Conservation (phyloP, 805 yeast species). For the Saccharomyces paradoxus region DNA sequence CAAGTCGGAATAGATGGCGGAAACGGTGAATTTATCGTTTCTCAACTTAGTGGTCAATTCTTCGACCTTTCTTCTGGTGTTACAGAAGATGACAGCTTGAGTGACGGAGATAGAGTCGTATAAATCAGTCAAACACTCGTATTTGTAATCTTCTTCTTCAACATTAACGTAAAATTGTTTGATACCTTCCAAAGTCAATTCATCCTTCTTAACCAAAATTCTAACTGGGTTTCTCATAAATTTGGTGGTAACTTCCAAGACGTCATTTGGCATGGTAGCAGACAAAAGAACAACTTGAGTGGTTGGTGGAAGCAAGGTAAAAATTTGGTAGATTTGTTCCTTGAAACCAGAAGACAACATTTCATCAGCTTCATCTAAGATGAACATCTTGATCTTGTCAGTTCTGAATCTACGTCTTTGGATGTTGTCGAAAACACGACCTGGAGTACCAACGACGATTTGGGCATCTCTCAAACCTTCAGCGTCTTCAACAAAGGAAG, state of each 20-base stretch:
- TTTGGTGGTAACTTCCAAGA: slow-evolving; percentile 77
- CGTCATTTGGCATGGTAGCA: slow-evolving; percentile 86
- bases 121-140: slow-evolving; percentile 83
- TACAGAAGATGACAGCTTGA: slow-evolving; percentile 93
- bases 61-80: slow-evolving; percentile 87
- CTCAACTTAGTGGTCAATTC: slow-evolving; percentile 71
- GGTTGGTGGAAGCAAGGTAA: slow-evolving; percentile 65
- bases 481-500: slow-evolving; percentile 73
- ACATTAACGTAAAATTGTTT: slow-evolving; percentile 81
- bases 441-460: slow-evolving; percentile 93
- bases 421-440: slow-evolving; percentile 91
- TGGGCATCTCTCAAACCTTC: slow-evolving; percentile 72
- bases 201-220: slow-evolving; percentile 85
- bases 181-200: slow-evolving; percentile 83
- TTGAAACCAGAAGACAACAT: slow-evolving; percentile 76
- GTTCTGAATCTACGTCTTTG: slow-evolving; percentile 74
- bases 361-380: slow-evolving; percentile 96
- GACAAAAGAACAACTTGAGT: slow-evolving; percentile 86
- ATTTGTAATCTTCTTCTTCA: slow-evolving; percentile 85
- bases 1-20: slow-evolving; percentile 93
- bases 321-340: slow-evolving; percentile 85
- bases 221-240: slow-evolving; percentile 87
- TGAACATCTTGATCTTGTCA: slow-evolving; percentile 77
- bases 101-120: slow-evolving; percentile 89
- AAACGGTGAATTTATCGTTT: slow-evolving; percentile 75